These are phyloP conservation scores for Vigna unguiculata DNA, from an alignment of 306 rosid species.

Conservation along the genomic window DNA sequence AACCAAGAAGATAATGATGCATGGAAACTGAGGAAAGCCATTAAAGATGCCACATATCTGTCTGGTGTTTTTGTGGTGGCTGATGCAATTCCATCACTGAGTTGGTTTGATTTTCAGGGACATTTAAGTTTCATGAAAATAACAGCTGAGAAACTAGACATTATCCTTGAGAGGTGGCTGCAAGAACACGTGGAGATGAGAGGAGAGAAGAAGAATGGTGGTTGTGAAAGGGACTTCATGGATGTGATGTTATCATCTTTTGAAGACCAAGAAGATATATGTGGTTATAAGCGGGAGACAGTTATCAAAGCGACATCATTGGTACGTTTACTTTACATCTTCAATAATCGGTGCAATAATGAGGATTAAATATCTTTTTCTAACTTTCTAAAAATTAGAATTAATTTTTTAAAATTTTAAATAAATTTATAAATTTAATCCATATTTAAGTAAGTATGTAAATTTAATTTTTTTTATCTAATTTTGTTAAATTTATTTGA, in stretches of 20 bases:
- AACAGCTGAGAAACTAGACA: constrained; percentile 48
- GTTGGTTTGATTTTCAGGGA: constrained; percentile 62
- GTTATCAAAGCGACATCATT: constrained; percentile 69
- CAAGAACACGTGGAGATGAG: constrained; percentile 46
- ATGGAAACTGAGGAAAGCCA: constrained; percentile 46
- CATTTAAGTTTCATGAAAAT: constrained; percentile 64
- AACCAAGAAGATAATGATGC: constrained; percentile 49
- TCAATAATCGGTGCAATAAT: neutral
- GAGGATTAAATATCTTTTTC: no score
- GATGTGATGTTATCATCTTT: constrained; percentile 55
- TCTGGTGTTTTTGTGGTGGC: constrained; percentile 63
- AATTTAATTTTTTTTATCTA: no score
- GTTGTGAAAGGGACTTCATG: constrained; percentile 52
- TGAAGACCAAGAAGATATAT: constrained; percentile 38
- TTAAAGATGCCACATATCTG: constrained; percentile 55
- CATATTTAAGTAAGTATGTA: no score
- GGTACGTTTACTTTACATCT: constrained; percentile 46
- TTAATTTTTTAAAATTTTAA: no score
- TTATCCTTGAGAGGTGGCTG: constrained; percentile 57
- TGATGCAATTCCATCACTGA: constrained; percentile 53
- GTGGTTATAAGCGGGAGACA: constrained; percentile 52
- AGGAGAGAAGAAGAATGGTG: neutral
- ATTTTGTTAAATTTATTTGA: no score
- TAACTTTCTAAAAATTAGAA: no score
- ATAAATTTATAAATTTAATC: no score